Evolutionary conservation across 257 asterid genomes (phyloP), one percentile per base, ranked within the genome.

Genomic region (Forsythia viridissima): DNA sequence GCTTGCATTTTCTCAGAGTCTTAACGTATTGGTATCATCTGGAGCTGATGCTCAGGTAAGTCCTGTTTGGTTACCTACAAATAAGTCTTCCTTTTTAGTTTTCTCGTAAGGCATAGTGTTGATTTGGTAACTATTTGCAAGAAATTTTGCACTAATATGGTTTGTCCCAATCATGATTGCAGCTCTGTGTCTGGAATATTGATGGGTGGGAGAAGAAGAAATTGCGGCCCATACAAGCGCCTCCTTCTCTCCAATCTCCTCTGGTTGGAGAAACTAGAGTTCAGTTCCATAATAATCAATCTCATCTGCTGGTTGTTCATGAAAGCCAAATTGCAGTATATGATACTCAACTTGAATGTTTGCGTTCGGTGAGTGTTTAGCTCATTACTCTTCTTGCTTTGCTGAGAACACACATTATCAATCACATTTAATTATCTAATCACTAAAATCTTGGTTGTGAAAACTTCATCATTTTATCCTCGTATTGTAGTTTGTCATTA

Each of bases 31-130:
- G 87, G 97, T 94, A 24, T 94, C 99, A 73, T 94, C 99, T 10
- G 99, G 98, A 72, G 98, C 97, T 83, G 99, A 94, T 88, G 97
- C 99, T 18, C 97, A 90, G 90, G 99, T 85, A 84, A 77, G 91
- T 81, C 21, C 46, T 76, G 46, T 2, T 73, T 42, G 37, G 69
- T 74, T 44, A 65, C 12, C 72, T 61, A 13, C 36, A 24, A 30
- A 10, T 10, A 38, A 10, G 48, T 72, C 61, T 42, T 39, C 18
- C 36, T n/a, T 76, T 66, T 67, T 40, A 42, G 5, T 20, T 42
- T 8, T 67, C 68, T 24, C 11, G 5, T 9, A 44, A 8, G 70
- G 44, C 61, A 20, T 73, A 41, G 52, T 48, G 71, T 16, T 68
- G 34, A 38, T 10, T 77, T 71, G 63, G 18, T 81, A 44, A 59